These are phyloP conservation scores for Fusarium ambrosium DNA, from an alignment of 2,329 filamentous ascomycete species.

Conservation along the genomic window DNA sequence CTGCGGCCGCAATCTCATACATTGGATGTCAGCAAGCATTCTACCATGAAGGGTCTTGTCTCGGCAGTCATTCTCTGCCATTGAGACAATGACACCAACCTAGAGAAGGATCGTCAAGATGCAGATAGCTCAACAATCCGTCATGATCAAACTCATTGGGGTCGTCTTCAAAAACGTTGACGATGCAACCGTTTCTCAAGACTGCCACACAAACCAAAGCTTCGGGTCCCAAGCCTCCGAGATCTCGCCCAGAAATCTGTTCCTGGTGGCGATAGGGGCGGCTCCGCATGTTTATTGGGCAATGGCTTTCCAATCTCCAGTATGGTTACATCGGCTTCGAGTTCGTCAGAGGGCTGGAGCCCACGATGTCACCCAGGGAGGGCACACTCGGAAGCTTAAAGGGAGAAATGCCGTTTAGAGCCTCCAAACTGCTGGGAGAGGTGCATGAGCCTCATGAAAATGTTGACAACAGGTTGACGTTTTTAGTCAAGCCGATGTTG, in stretches of 20 bases:
- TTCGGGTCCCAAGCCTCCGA: constrained; percentile 16
- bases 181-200: constrained; percentile 21
- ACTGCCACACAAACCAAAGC: constrained; percentile 12
- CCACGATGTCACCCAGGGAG: constrained; percentile 33
- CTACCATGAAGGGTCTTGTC: neutral
- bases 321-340: constrained; percentile 37
- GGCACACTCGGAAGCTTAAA: constrained; percentile 9
- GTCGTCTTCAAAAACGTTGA: constrained; percentile 13
- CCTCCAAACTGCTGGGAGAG: constrained; percentile 24
- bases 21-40: constrained; percentile 13
- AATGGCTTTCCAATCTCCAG: constrained; percentile 27
- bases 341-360: constrained; percentile 11
- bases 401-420: constrained; percentile 10
- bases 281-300: constrained; percentile 22
- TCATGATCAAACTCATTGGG: neutral
- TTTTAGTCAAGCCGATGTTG: constrained; percentile 1
- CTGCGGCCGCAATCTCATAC: constrained; percentile 24
- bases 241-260: constrained; percentile 23
- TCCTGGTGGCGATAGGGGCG: constrained; percentile 36
- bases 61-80: neutral
- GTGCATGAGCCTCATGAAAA: constrained; percentile 36
- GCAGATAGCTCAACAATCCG: constrained; percentile 23
- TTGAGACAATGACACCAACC: neutral
- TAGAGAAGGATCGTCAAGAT: constrained; percentile 3
- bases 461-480: constrained; percentile 17